A percentile compares a stretch with the other conserved stretches of the same genome.
Conservation (phyloP, 768 basidiomycete genomes). For the Astraeus odoratus region DNA sequence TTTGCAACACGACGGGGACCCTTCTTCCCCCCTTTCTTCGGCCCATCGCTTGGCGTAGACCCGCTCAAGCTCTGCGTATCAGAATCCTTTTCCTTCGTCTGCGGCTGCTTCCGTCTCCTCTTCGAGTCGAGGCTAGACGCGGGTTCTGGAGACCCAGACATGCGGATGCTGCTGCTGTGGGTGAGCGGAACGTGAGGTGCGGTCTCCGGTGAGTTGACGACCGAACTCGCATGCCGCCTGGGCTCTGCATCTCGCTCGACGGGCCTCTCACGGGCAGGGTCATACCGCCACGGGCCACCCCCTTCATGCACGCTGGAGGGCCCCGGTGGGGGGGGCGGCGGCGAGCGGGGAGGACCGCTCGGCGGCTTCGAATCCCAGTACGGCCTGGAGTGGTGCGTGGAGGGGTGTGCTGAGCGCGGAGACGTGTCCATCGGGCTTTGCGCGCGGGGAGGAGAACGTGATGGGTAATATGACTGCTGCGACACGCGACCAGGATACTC, state of each 20-base stretch:
- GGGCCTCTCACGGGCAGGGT: slow-evolving; percentile 44
- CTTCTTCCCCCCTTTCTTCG: slow-evolving; percentile 56
- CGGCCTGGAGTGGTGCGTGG: slow-evolving; percentile 27
- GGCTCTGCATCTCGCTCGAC: slow-evolving; percentile 28
- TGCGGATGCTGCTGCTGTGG: slow-evolving; percentile 29
- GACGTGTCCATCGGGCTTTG: slow-evolving; percentile 55
- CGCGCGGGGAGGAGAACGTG: slow-evolving; percentile 32
- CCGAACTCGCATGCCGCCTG: slow-evolving; percentile 29
- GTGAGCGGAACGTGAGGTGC: slow-evolving; percentile 24
- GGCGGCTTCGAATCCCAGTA: slow-evolving; percentile 62
- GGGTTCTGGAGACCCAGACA: slow-evolving; percentile 57
- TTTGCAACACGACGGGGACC: slow-evolving; percentile 38
- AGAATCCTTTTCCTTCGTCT: slow-evolving; percentile 44
- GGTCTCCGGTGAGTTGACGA: slow-evolving; percentile 44
- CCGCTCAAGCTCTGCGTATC: slow-evolving; percentile 28
- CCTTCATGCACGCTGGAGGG: slow-evolving; percentile 34
- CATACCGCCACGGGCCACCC: slow-evolving; percentile 50
- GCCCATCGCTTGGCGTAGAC: slow-evolving; percentile 30
- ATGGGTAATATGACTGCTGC: slow-evolving; percentile 26
- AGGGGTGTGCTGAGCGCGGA: slow-evolving; percentile 47
- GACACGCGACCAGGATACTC: slow-evolving; percentile 29
- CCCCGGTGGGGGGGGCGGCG: slow-evolving; percentile 30
- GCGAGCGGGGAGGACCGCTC: slow-evolving; percentile 21
- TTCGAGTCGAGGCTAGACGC: slow-evolving; percentile 38
- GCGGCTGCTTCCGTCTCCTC: slow-evolving; percentile 35